Base-by-base conservation (phyloP, 2,329 filamentous ascomycete species). In the Sporothrix pallida region DNA sequence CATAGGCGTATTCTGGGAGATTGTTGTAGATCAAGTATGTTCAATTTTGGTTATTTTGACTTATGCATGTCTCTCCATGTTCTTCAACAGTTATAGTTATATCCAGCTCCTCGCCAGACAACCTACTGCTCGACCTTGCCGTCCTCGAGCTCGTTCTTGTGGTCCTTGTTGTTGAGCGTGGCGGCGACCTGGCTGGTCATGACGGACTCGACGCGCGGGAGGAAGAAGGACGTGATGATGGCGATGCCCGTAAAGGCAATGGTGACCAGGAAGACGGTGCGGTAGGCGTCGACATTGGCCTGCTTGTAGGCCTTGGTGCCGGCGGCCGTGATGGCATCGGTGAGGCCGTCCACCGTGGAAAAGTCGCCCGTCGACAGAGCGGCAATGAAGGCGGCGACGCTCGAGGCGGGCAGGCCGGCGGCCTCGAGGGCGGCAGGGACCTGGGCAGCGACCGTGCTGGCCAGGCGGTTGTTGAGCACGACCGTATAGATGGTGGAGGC, bases 381-480 rank as follows among this genome's bases (percentile, higher is more conserved):
- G 0, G 78, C 78, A 3, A 84, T 78, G 67, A 84, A 83, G 4
- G 77, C 78, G 9, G 79, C 76, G 1, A 82, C 79, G 37, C 80
- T 82, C 1, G 78, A 75, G 6, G 78, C 67, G 1, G 83, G 83
- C 13, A 84, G 78, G 12, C 83, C 83, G 15, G 82, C 82, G 17
- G 76, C 76, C n/a, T 81, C 75, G 0, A 81, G 78, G 8, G 82
- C 81, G 2, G 79, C 75, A 1, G 79, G 78, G 0, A 83, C 81
- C 17, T 79, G 76, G 17, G 73, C 77, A 1, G 80, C 76, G 69
- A 83, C 78, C 23, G 79, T 81, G 9, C 76, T 58, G 1, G 77
- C 73, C 23, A 82, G 76, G 23, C 81, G 79, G 73, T 81, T 81
- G 58, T 74, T 79, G 31, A 83, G 77, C 13, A 81, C 79, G 13